Evolutionary conservation across 129 eudicot species (phyloP).

Genomic region (Smallanthus sonchifolius): DNA sequence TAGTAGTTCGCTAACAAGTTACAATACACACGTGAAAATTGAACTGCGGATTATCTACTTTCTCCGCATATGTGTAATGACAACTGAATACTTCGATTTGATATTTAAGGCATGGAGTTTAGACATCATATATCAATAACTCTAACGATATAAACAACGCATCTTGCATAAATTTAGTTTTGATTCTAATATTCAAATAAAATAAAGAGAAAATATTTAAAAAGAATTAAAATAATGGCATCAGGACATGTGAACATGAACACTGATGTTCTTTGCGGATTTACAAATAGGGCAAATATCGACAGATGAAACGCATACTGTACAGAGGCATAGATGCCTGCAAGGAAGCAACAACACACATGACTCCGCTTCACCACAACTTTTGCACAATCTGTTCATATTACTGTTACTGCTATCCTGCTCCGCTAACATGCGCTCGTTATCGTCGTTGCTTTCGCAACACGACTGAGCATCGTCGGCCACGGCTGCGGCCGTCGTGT

Average conservation of each 20-base stretch:
- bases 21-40: no score
- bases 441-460: slow-evolving; percentile 47
- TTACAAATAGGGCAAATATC: slow-evolving; percentile 64
- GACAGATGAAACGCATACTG: slow-evolving; percentile 45
- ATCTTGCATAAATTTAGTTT: not conserved
- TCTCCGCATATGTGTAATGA: no score
- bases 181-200: not conserved
- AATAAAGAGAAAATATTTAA: not conserved
- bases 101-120: no score
- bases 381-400: slow-evolving; percentile 40
- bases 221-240: not conserved
- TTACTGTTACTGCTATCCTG: not conserved
- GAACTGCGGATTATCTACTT: no score
- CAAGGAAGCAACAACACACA: slow-evolving; percentile 74
- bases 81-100: no score
- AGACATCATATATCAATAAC: not conserved
- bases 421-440: slow-evolving; percentile 8
- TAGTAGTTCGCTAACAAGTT: no score
- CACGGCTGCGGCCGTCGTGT: not conserved
- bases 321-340: slow-evolving; percentile 71
- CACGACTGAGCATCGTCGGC: slow-evolving; percentile 55
- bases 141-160: not conserved
- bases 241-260: slow-evolving; percentile 57
- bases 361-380: slow-evolving; percentile 55
- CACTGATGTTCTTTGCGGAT: slow-evolving; percentile 44